Percentiles rank a stretch among this genome's conserved stretches.
These are phyloP conservation scores for Eucalyptus fibrosa DNA, from an alignment of 345 rosid genomes.

Conservation along the genomic window DNA sequence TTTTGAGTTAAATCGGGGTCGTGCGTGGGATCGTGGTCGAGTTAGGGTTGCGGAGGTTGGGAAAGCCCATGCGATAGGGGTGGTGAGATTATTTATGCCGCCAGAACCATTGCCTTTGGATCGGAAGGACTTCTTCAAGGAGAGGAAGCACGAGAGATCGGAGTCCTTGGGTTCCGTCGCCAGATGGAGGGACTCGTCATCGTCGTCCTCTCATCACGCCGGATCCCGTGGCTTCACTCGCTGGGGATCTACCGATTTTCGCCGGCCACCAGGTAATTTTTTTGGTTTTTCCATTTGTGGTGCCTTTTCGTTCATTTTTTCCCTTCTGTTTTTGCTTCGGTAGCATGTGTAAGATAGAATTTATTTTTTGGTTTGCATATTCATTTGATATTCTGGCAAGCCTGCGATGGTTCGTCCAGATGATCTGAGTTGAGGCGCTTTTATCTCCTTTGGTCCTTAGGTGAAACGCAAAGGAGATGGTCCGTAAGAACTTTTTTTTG, in stretches of 20 bases:
- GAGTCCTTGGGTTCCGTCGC: conserved; percentile 36
- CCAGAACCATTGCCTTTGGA: conserved; percentile 86
- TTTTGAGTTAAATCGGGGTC: neutral
- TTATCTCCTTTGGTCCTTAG: neutral
- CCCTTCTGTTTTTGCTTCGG: neutral
- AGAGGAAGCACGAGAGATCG: conserved; percentile 81
- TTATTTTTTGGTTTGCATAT: neutral
- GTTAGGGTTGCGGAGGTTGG: conserved; percentile 1
- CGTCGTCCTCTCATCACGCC: conserved; percentile 33
- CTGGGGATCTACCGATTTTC: conserved; percentile 66
- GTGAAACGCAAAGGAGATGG: neutral
- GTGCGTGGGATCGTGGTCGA: neutral
- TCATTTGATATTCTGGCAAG: neutral
- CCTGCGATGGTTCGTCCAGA: neutral
- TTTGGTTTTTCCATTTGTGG: neutral
- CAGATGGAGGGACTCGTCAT: conserved; percentile 60
- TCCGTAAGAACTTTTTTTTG: neutral
- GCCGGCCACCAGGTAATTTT: conserved; percentile 57
- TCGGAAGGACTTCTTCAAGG: conserved; percentile 80
- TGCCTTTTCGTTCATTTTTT: neutral
- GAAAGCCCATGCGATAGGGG: conserved; percentile 31
- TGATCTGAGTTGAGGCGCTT: neutral
- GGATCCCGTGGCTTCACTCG: conserved; percentile 42
- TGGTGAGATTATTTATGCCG: conserved; percentile 62
- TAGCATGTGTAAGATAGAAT: neutral